Evolutionary conservation across 805 yeast genomes (phyloP), one percentile per base, ranked within the genome.

Genomic region (Tetrapisispora iriomotensis): DNA sequence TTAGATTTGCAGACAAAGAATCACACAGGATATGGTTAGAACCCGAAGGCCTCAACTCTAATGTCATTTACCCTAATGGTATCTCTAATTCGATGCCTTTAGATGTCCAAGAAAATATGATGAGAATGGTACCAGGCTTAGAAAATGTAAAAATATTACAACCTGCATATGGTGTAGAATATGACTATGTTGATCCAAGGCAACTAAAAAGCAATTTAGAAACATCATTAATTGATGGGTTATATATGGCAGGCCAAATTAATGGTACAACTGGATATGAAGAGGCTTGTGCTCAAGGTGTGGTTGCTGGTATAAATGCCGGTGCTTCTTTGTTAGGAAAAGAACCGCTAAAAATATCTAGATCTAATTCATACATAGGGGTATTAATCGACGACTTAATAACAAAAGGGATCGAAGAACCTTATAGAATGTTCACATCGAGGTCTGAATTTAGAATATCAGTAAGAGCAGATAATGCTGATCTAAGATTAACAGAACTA

Each of bases 231-330:
- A 76, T 92, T 2, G 62, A 70, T 9, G 96, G 96, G 0, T 61
- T 92, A 27, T 92, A 64, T 57, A 65, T 92, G 33, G 99, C 98
- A 0, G 99, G 99, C 1, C 99, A 92, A 60, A 92, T 92, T 30
- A 92, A 92, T 55, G 99, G 99, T 25, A 92, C 99, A 0, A 92
- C 99, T 0, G 99, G 99, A 0, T 92, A 92, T 52, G 99, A 92
- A 64, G 99, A 92, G 58, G 99, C 99, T 0, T 95, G 96, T 2
- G 82, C 97, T 0, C 98, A 92, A 54, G 99, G 99, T 1, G 70
- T 86, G 39, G 64, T 92, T 33, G 98, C 99, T 1, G 99, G 99
- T 8, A 79, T 88, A 29, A 92, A 92, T 59, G 96, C 98, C 0
- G 96, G 95, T 0, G 64, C 86, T 20, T 37, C 53, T 1, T 51